Conservation (phyloP, 2,329 filamentous ascomycete genomes). For the Leptographium lundbergii region DNA sequence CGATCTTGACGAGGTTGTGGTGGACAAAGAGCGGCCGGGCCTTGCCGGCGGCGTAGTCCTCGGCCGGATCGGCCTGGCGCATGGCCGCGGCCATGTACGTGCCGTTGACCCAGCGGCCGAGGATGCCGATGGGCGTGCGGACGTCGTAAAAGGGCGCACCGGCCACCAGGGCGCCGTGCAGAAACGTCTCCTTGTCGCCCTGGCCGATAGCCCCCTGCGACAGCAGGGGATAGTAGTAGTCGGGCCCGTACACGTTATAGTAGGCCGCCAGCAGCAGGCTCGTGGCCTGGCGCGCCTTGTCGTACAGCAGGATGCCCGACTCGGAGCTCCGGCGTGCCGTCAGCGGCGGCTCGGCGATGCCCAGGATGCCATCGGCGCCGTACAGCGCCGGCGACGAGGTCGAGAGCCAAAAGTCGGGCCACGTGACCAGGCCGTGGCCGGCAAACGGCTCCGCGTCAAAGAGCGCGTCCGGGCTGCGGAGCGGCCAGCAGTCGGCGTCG, state of each 20-base stretch:
- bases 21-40: slow-evolving; percentile 22
- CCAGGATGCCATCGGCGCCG: slow-evolving; percentile 18
- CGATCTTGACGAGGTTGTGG: slow-evolving; percentile 24
- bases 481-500: slow-evolving; percentile 43
- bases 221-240: slow-evolving; percentile 35
- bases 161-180: slow-evolving; percentile 30
- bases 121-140: slow-evolving; percentile 17
- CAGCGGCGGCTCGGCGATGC: slow-evolving; percentile 19
- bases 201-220: slow-evolving; percentile 29
- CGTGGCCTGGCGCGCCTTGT: slow-evolving; percentile 31
- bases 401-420: slow-evolving; percentile 41
- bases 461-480: slow-evolving; percentile 23
- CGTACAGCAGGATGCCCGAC: slow-evolving; percentile 33
- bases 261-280: slow-evolving; percentile 37
- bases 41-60: slow-evolving; percentile 14
- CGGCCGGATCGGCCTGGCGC: slow-evolving; percentile 19
- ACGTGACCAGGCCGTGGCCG: slow-evolving; percentile 39
- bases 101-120: slow-evolving; percentile 20
- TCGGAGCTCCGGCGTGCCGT: slow-evolving; percentile 26
- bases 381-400: slow-evolving; percentile 30
- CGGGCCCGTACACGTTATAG: slow-evolving; percentile 42
- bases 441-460: slow-evolving; percentile 38
- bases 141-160: slow-evolving; percentile 26
- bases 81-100: slow-evolving; percentile 16
- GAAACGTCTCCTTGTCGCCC: slow-evolving; percentile 37